Evolutionary conservation across 257 asterid genomes (phyloP).

Genomic region (Fraxinus cuspidata): DNA sequence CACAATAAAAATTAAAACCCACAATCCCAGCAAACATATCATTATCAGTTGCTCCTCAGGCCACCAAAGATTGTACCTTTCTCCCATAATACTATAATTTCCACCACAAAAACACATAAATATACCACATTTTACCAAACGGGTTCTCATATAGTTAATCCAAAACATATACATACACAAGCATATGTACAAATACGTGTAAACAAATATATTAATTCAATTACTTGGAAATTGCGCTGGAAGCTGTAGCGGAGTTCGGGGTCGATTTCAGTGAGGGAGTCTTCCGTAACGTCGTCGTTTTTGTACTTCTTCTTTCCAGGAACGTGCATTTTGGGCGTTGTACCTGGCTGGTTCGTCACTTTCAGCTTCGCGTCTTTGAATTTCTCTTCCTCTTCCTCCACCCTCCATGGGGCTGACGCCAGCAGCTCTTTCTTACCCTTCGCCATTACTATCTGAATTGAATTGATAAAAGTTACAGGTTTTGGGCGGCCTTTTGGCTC

Average conservation of each 20-base stretch:
- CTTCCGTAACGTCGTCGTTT: conserved; percentile 42
- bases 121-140: conserved; percentile 1
- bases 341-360: conserved; percentile 80
- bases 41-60: conserved; percentile 20
- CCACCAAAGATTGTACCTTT: conserved; percentile 28
- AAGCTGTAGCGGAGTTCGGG: conserved; percentile 91
- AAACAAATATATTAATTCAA: neutral
- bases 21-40: conserved; percentile 4
- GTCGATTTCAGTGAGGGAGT: conserved; percentile 69
- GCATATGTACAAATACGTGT: neutral
- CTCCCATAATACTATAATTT: neutral
- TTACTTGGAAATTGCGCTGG: conserved; percentile 93
- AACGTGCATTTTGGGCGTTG: conserved; percentile 81
- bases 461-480: neutral
- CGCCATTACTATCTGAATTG: conserved; percentile 38
- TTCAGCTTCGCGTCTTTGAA: conserved; percentile 81
- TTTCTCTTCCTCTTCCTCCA: conserved; percentile 53
- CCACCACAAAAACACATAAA: conserved; percentile 14
- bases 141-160: neutral
- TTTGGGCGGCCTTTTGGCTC: too few species aligned
- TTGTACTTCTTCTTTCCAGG: conserved; percentile 59
- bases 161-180: neutral
- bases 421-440: conserved; percentile 87
- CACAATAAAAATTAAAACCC: neutral
- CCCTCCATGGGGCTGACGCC: conserved; percentile 96